Base-by-base conservation (phyloP, 2,329 filamentous ascomycete species). In the Colletotrichum gloeosporioides region DNA sequence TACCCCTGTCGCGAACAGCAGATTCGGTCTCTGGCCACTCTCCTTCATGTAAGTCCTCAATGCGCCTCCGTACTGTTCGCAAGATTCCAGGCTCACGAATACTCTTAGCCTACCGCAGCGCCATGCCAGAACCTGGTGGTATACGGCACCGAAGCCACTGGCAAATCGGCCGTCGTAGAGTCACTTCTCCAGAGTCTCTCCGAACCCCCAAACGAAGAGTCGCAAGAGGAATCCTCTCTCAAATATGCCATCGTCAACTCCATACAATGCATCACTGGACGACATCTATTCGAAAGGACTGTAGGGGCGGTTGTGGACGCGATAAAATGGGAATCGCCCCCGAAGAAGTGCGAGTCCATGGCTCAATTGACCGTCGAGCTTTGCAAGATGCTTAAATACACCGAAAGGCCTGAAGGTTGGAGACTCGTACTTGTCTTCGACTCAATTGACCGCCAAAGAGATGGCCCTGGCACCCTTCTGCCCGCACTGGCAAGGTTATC, bases 401-500 rank as follows among this genome's bases (percentile, higher is more conserved):
- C 81, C 15, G 74, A 80, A 8, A 79, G 82, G 9, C 83, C 84
- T 53, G 79, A 82, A 25, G 80, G 82, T 63, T 88, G 87, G 78
- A 92, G 93, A 78, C 96, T 98, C 80, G 92, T 96, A 10, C 85
- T 99, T 74, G 95, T 98, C 13, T 90, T 99, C 78, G 97, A 99
- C 86, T 95, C 92, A 13, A 93, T 99, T 73, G 96, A 99, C 83
- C 91, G 90, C 77, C 95, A 98, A 83, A 90, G 94, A 80, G 96
- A 99, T 81, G 92, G 94, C 8, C 92, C 94, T 8, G 90, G 92
- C 4, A 98, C 95, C 2, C 86, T 99, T 16, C 86, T 98, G 6
- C 93, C 96, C 36, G 96, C 95, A 15, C 86, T 99, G 77, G 95
- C 94, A 27, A 91, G 96, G 77, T 84, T 99, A 25, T 94, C 95